Base-by-base conservation (phyloP, 768 basidiomycete species). In the Tulasnella sp. region DNA sequence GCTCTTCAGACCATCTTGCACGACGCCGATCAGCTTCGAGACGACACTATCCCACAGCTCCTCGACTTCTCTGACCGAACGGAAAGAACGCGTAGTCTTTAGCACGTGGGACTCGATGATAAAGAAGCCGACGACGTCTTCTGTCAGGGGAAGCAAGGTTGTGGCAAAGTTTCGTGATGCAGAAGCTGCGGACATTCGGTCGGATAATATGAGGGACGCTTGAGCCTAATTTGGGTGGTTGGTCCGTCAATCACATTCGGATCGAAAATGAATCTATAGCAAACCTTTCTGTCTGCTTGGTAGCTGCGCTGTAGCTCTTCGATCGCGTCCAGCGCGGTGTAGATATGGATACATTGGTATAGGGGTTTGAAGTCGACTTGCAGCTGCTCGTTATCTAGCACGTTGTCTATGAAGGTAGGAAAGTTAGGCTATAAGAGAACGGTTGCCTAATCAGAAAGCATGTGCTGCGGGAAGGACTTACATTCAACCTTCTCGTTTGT, bases 81-180 rank as follows among this genome's bases (percentile, higher is more conserved):
- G 81, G 71, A 99, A 99, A 32, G 77, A 80, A 15, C 83, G 82
- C 8, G 92, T 89, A 0, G 89, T 89, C 62, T 84, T 81, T 6
- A 97, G 77, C 0, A 99, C 92, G 65, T 94, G 84, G 1, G 80
- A 83, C 70, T 99, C 96, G 62, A 98, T 83, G 58, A 99, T 91
- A 71, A 98, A 99, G 70, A 96, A 99, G 0, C 96, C 96, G 35
- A 91, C 85, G 61, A 98, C 87, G 69, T 97, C 90, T 67, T 94
- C 86, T 23, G 88, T 84, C 19, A 98, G 73, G n/a, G 77, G 67
- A 0, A 83, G 75, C 4, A 98, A 77, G 2, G 83, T 77, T 2
- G 75, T 46, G n/a, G 43, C 31, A 6, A 57, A 37, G 43, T 43
- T 34, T 32, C n/a, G 31, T 27, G 40, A 12, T 43, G 58, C 46